These are phyloP conservation scores for Setaria viridis DNA, from an alignment of 202 grass and related monocot genomes.

Conservation along the genomic window DNA sequence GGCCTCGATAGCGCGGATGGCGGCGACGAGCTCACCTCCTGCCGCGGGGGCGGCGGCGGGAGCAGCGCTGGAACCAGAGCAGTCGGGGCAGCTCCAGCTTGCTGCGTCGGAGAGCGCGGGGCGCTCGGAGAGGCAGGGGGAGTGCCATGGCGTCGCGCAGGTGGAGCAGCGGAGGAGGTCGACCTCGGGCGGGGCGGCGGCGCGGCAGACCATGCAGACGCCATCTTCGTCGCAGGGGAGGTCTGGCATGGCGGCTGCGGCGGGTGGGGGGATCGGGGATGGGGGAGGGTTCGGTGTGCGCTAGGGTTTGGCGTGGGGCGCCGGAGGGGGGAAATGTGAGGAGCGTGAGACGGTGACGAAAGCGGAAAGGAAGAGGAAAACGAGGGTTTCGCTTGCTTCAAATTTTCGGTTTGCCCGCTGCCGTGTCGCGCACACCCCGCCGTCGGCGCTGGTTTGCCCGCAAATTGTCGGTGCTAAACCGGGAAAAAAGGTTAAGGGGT, in stretches of 20 bases:
- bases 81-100: constrained; percentile 84
- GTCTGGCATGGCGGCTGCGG: constrained; percentile 45
- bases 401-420: neutral
- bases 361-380: neutral
- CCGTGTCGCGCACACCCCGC: no score
- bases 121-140: constrained; percentile 62
- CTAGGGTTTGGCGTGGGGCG: constrained; percentile 32
- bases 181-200: constrained; percentile 43
- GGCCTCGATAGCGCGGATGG: constrained; percentile 75
- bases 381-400: neutral
- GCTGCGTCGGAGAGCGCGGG: constrained; percentile 63
- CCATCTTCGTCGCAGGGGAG: constrained; percentile 83
- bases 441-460: no score
- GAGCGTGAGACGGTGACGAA: neutral
- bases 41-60: neutral
- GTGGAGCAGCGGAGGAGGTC: constrained; percentile 68
- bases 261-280: neutral
- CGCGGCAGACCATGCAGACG: constrained; percentile 77
- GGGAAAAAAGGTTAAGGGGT: neutral
- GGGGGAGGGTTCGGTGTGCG: neutral
- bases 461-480: neutral
- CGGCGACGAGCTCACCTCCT: constrained; percentile 52
- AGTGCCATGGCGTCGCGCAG: constrained; percentile 88
- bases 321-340: neutral
- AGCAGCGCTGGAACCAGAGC: constrained; percentile 15